phyloP scores from a whole-genome alignment of 768 basidiomycete genomes.

The Saitozyma podzolica region DNA sequence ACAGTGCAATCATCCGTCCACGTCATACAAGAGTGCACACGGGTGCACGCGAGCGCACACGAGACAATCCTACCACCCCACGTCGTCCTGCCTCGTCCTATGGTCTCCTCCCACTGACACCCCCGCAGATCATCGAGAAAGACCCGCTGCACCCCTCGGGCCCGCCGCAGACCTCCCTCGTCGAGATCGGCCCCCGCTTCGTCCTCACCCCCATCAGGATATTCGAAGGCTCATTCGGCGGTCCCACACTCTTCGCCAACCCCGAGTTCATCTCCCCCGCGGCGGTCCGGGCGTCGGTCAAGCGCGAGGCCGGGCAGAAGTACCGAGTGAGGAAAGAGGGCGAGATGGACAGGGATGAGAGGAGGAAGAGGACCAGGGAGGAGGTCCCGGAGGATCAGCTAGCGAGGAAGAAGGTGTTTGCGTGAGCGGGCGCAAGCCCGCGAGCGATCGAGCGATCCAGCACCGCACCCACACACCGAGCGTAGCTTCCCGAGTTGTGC shows the following conservation, averaged over 20 bases:
- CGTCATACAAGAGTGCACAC: no score
- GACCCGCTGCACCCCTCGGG: constrained; percentile 85
- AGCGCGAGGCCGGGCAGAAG: constrained; percentile 72
- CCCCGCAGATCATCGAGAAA: constrained; percentile 80
- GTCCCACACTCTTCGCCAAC: constrained; percentile 93
- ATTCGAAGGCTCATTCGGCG: constrained; percentile 95
- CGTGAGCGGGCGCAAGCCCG: constrained; percentile 53
- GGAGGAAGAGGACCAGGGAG: constrained; percentile 64
- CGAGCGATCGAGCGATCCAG: no score
- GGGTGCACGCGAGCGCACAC: no score
- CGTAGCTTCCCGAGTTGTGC: no score
- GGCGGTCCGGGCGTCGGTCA: constrained; percentile 68
- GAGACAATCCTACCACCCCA: no score
- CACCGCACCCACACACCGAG: no score
- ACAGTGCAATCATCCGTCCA: no score
- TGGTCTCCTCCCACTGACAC: background rate
- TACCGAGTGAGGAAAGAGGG: constrained; percentile 81
- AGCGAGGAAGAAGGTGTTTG: constrained; percentile 85
- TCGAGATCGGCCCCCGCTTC: constrained; percentile 96
- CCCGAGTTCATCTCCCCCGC: constrained; percentile 93
- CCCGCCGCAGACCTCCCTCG: constrained; percentile 78
- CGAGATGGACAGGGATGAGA: constrained; percentile 64
- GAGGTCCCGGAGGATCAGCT: constrained; percentile 70
- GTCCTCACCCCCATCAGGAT: constrained; percentile 96
- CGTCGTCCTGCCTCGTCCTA: background rate